Evolutionary conservation across 2,329 filamentous ascomycete genomes (phyloP).

Genomic region (Epichloe bromicola): DNA sequence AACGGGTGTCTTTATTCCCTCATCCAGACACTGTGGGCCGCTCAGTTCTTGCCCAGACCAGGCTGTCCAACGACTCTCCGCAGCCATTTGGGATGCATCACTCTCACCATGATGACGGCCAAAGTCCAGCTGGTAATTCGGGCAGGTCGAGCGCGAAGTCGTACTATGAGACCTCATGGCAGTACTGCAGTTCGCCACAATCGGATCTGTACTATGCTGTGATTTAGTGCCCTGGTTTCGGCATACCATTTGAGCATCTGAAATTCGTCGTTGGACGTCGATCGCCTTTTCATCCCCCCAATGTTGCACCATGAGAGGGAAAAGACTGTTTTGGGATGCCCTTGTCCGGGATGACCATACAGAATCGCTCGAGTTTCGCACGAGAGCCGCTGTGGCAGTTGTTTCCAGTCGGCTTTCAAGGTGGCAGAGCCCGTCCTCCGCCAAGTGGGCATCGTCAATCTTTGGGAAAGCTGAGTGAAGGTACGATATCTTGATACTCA

Average conservation of each 20-base stretch:
- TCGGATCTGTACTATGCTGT: not conserved
- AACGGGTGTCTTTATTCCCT: not conserved
- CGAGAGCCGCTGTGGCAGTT: constrained; percentile 35
- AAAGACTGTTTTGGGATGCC: constrained; percentile 25
- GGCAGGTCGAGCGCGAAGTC: not conserved
- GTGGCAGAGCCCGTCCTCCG: constrained; percentile 20
- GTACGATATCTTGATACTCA: constrained; percentile 40
- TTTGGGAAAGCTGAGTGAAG: constrained; percentile 41
- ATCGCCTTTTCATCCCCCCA: constrained; percentile 34
- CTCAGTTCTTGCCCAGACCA: not conserved
- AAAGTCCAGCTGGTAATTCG: not conserved
- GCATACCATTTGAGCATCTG: constrained; percentile 4
- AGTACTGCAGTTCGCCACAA: not conserved
- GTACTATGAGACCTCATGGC: not conserved
- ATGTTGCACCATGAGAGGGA: constrained; percentile 32
- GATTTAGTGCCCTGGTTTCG: not conserved
- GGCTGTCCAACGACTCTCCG: not conserved
- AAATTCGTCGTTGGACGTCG: constrained; percentile 4
- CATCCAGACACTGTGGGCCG: not conserved
- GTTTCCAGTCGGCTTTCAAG: constrained; percentile 40
- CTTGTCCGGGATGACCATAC: constrained; percentile 35
- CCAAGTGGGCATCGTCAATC: constrained; percentile 11
- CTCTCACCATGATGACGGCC: not conserved
- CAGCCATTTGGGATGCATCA: not conserved
- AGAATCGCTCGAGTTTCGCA: constrained; percentile 33